Evolutionary conservation across 305 asterid genomes (phyloP).

Genomic region (Lippia alba): DNA sequence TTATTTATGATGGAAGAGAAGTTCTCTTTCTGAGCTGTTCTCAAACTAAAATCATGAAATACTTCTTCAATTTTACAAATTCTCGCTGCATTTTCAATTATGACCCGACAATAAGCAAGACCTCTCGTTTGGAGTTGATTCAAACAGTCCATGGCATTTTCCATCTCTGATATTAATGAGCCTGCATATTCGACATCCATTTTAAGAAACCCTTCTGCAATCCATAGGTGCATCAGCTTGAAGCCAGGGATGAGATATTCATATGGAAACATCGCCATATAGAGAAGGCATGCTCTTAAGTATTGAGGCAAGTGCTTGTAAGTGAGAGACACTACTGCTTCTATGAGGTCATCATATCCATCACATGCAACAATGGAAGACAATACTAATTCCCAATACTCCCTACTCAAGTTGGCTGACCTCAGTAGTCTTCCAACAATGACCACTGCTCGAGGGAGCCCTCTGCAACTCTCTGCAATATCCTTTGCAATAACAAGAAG

Average conservation of each 20-base stretch:
- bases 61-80: neutral
- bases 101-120: too few species aligned
- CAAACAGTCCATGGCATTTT: neutral
- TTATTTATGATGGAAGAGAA: conserved; percentile 6
- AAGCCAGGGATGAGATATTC: neutral
- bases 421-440: conserved; percentile 19
- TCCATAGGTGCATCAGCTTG: neutral
- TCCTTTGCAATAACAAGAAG: neutral
- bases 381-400: neutral
- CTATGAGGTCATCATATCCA: neutral
- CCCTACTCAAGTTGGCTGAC: neutral
- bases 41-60: conserved; percentile 1
- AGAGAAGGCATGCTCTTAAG: neutral
- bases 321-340: neutral
- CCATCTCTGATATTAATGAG: neutral
- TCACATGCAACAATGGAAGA: neutral
- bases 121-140: neutral
- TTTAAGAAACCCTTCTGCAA: neutral
- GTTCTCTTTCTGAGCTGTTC: conserved; percentile 28
- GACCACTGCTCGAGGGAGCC: neutral
- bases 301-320: neutral
- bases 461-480: neutral
- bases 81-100: neutral
- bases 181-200: neutral
- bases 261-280: neutral